These are phyloP conservation scores for Pichia sp. DNA, from an alignment of 1,139 yeast genomes.

Conservation along the genomic window DNA sequence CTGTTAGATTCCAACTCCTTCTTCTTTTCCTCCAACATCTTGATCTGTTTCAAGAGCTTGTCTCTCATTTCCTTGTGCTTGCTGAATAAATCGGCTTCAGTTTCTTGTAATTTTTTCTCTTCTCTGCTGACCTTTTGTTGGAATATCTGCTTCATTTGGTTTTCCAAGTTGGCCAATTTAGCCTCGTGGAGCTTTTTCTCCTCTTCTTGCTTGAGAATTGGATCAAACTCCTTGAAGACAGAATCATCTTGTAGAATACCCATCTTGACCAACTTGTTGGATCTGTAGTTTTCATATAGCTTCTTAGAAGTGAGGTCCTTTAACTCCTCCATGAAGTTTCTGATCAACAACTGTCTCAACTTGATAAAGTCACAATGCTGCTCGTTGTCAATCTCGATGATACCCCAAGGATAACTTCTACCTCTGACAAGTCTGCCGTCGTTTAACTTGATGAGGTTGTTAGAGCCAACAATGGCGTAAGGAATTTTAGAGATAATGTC, in stretches of 20 bases:
- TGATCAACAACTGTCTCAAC: constrained; percentile 82
- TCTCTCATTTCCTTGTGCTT: constrained; percentile 98
- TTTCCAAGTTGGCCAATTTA: constrained; percentile 88
- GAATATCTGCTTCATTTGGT: constrained; percentile 95
- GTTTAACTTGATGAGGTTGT: constrained; percentile 62
- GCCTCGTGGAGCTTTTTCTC: constrained; percentile 93
- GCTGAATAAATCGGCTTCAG: constrained; percentile 93
- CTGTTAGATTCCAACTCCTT: constrained; percentile 58
- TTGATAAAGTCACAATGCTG: constrained; percentile 90
- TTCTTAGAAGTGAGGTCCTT: constrained; percentile 77
- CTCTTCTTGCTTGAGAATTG: constrained; percentile 87
- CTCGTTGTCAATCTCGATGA: constrained; percentile 92
- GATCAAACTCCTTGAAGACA: constrained; percentile 93
- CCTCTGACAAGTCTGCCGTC: constrained; percentile 88
- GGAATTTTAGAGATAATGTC: constrained; percentile 74
- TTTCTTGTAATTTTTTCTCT: constrained; percentile 94
- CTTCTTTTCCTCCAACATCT: constrained; percentile 87
- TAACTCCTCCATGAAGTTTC: constrained; percentile 90
- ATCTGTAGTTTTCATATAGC: constrained; percentile 86
- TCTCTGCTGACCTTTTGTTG: constrained; percentile 95
- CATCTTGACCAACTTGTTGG: constrained; percentile 71
- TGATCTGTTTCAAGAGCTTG: constrained; percentile 80
- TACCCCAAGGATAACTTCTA: constrained; percentile 97
- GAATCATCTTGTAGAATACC: constrained; percentile 91
- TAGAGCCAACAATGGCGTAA: constrained; percentile 93